Conservation (phyloP, 192 early-diverging fungal genomes). For the Lobosporangium transversale region DNA sequence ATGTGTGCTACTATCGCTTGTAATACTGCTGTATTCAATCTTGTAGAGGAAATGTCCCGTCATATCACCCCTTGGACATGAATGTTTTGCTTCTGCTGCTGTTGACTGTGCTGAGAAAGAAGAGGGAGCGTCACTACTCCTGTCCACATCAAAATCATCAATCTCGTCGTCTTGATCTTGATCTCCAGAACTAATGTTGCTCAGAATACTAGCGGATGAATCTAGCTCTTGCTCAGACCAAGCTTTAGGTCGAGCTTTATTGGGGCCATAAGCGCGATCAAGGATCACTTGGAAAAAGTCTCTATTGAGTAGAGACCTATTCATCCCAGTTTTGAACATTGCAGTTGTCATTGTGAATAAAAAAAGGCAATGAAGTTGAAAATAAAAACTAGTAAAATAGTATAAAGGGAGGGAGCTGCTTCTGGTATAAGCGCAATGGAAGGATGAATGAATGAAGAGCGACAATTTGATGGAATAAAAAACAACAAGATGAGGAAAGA, state of each 20-base stretch:
- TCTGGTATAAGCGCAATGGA: too few relatives aligned
- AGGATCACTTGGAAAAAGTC: conserved; percentile 49
- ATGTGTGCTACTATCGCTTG: conserved; percentile 46
- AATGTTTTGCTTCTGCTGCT: conserved; percentile 2
- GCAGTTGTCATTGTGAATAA: conserved; percentile 35
- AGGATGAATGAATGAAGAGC: too few relatives aligned
- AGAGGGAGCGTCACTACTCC: neutral
- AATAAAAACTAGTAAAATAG: neutral
- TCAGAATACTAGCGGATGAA: conserved; percentile 45
- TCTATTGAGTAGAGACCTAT: conserved; percentile 35
- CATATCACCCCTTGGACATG: conserved; percentile 52
- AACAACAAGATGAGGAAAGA: too few relatives aligned
- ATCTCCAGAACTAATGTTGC: conserved; percentile 46
- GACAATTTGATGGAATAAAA: too few relatives aligned
- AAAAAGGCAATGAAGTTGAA: neutral
- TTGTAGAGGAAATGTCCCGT: neutral
- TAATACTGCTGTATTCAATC: conserved; percentile 24
- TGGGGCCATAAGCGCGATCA: conserved; percentile 37
- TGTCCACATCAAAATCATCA: neutral
- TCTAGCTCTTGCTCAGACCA: conserved; percentile 43
- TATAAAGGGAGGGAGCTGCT: too few relatives aligned
- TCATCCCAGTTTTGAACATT: conserved; percentile 53
- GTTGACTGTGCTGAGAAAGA: neutral
- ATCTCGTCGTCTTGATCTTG: conserved; percentile 26
- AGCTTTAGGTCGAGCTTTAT: conserved; percentile 7